Evolutionary conservation across 257 asterid species (phyloP).

Genomic region (Fraxinus anomala): DNA sequence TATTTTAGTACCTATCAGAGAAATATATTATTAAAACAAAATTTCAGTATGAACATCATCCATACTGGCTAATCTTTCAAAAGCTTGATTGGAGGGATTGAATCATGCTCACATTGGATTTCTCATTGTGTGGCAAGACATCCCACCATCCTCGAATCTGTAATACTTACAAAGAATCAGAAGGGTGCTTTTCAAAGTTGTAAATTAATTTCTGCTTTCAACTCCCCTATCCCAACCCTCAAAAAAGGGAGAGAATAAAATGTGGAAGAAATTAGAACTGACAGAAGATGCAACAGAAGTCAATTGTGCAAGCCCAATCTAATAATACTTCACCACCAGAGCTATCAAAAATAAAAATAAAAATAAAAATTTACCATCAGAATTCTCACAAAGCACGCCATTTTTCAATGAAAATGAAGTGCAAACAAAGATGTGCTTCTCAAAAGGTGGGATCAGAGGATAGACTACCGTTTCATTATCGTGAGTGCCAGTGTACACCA

Average conservation of each 20-base stretch:
- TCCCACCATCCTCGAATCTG: conserved; percentile 98
- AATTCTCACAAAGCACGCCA: conserved; percentile 11
- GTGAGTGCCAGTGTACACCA: conserved; percentile 97
- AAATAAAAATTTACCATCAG: background rate
- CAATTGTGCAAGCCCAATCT: background rate
- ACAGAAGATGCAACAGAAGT: background rate
- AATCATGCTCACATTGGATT: conserved; percentile 60
- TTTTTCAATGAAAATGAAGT: conserved; percentile 7
- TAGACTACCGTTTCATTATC: conserved; percentile 89
- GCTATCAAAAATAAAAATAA: too few species aligned
- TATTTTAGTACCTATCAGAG: conserved; percentile 66
- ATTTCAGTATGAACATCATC: conserved; percentile 11
- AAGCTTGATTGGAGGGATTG: conserved; percentile 17
- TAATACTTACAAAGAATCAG: conserved; percentile 16
- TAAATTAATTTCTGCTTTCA: conserved; percentile 2
- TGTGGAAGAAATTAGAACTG: background rate
- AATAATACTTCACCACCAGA: background rate
- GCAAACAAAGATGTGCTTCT: background rate
- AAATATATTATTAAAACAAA: conserved; percentile 24
- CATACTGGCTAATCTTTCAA: background rate
- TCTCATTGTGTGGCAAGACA: conserved; percentile 72
- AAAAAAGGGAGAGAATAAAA: background rate
- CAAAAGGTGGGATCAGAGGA: conserved; percentile 16
- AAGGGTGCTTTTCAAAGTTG: background rate
- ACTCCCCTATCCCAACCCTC: background rate